Base-by-base conservation (phyloP, 495 filamentous ascomycete genomes). In the Trichoderma virens region DNA sequence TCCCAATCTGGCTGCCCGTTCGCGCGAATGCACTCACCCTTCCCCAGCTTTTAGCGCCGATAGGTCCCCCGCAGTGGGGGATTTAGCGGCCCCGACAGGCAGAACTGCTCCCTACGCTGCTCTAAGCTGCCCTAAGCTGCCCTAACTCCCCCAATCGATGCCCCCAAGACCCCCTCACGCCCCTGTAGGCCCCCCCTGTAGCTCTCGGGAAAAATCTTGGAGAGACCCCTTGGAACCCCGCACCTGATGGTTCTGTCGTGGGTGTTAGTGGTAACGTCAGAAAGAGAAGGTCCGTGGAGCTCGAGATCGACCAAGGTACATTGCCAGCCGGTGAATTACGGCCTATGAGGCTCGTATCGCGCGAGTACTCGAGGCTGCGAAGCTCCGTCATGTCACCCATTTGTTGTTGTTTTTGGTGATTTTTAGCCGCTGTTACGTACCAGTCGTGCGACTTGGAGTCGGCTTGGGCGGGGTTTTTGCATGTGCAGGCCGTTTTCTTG, bases 21-120 rank as follows among this genome's bases (percentile, higher is more conserved):
- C 20, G 59, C 59, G 35, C 59, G 14, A 23, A 30, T 39, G 35
- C 13, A 7, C 34, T n/a, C 59, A 9, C 13, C 14, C 59, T 30
- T 43, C 61, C 61, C 61, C 61, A 62, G 61, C 32, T 62, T 62
- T 62, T 62, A 62, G 61, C 61, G 61, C 61, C 60, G 35, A 62
- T 61, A 25, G 18, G 5, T 47, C 61, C 61, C 61, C 61, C 61
- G 25, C 61, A 47, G 61, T 30, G 35, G 38, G 34, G 61, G 27
- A 39, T 23, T 39, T 61, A 61, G 31, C 11, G 59, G 59, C 59
- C 31, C 18, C 38, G 54, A 23, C 54, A 35, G 34, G 34, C 34
- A 13, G 34, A 35, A n/a, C n/a, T n/a, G 9, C 39, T 43, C n/a
- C n/a, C 39, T n/a, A n/a, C n/a, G n/a, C 16, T 23, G 9, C 7